Evolutionary conservation across 1,284 basidiomycete species (phyloP).

Genomic region (Puccinia sorghi): DNA sequence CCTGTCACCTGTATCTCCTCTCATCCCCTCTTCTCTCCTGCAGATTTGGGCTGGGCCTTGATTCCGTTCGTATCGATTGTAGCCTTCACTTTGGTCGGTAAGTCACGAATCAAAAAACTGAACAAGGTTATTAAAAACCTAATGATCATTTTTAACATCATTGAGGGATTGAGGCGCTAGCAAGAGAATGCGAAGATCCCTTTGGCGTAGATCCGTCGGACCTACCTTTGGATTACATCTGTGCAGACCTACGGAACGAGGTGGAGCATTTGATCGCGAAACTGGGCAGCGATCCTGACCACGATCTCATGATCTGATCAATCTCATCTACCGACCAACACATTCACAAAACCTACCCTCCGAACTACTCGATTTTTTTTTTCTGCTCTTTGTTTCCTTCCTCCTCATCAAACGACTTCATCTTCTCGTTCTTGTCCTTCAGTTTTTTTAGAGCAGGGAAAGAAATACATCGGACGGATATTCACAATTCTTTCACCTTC

Average conservation of each 20-base stretch:
- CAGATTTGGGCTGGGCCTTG: conserved; percentile 52
- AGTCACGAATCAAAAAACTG: not conserved
- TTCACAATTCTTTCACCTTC: too few relatives aligned
- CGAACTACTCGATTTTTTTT: not conserved
- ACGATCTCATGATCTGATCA: conserved; percentile 39
- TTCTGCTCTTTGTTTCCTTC: too few relatives aligned
- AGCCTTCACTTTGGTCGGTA: conserved; percentile 55
- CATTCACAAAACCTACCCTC: too few relatives aligned
- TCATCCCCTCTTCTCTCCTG: conserved; percentile 9
- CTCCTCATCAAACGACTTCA: too few relatives aligned
- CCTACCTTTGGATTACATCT: conserved; percentile 55
- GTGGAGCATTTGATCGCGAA: conserved; percentile 50
- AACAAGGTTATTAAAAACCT: too few relatives aligned
- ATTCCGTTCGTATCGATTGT: conserved; percentile 54
- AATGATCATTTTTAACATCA: not conserved
- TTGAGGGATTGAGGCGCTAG: conserved; percentile 87
- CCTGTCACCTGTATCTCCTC: too few relatives aligned
- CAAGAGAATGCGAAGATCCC: conserved; percentile 67
- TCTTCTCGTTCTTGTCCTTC: too few relatives aligned
- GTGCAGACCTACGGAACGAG: conserved; percentile 55
- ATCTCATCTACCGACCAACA: too few relatives aligned
- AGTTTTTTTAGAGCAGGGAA: too few relatives aligned
- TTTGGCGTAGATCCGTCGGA: conserved; percentile 55
- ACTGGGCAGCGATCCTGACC: conserved; percentile 32
- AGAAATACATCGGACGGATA: too few relatives aligned